Evolutionary conservation across 1,284 basidiomycete genomes (phyloP).

Genomic region (Ceratobasidium sp.): DNA sequence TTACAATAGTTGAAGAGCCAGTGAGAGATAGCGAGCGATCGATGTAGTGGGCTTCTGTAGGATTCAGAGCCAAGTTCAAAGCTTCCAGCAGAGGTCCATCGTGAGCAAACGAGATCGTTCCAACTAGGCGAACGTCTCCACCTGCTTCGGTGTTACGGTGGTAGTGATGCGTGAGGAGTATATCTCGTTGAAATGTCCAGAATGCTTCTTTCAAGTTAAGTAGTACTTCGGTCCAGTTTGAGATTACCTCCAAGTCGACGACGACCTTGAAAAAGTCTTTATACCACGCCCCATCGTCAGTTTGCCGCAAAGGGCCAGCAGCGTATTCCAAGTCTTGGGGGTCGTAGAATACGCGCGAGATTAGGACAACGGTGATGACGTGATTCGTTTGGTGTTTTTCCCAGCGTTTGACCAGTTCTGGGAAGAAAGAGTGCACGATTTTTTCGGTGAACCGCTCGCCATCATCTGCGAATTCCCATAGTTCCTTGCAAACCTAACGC

Average conservation of each 20-base stretch:
- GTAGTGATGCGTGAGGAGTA: slow-evolving; percentile 86
- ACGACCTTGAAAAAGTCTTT: slow-evolving; percentile 98
- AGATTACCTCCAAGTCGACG: slow-evolving; percentile 88
- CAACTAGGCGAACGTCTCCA: slow-evolving; percentile 74
- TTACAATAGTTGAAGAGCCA: slow-evolving; percentile 83
- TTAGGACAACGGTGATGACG: slow-evolving; percentile 92
- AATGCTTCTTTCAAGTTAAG: slow-evolving; percentile 88
- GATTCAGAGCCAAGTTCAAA: slow-evolving; percentile 91
- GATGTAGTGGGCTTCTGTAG: slow-evolving; percentile 94
- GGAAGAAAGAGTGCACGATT: slow-evolving; percentile 91
- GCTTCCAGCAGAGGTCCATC: slow-evolving; percentile 96
- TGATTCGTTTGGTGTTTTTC: slow-evolving; percentile 87
- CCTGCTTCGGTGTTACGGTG: slow-evolving; percentile 63
- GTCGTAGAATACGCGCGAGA: slow-evolving; percentile 94
- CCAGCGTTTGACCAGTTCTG: slow-evolving; percentile 86
- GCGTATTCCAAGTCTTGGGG: slow-evolving; percentile 81
- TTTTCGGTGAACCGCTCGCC: slow-evolving; percentile 97
- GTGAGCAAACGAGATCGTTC: slow-evolving; percentile 85
- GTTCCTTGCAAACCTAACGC: slow-evolving; percentile 79
- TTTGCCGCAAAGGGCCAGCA: slow-evolving; percentile 75
- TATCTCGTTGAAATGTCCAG: slow-evolving; percentile 88
- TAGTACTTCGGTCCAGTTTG: slow-evolving; percentile 88
- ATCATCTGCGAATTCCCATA: slow-evolving; percentile 98
- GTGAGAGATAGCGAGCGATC: slow-evolving; percentile 96
- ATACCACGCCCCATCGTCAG: slow-evolving; percentile 82